Conservation (phyloP, 441 rosid genomes). For the Arabidopsis lyrata region DNA sequence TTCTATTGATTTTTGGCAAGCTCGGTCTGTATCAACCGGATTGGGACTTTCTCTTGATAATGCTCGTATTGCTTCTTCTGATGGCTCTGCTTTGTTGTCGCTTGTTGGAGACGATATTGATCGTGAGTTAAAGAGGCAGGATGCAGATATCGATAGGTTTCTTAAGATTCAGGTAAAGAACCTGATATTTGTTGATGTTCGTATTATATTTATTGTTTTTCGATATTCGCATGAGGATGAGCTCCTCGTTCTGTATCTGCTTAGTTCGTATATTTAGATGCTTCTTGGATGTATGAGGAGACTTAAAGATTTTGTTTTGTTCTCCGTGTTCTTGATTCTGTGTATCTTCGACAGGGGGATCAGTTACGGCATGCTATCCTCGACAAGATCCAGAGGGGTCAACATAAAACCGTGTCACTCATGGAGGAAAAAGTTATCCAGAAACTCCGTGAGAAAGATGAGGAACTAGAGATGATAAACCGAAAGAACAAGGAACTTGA, state of each 20-base stretch:
- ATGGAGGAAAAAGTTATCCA: slow-evolving; percentile 65
- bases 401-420: slow-evolving; percentile 64
- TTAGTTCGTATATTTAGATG: no score
- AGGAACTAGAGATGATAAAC: slow-evolving; percentile 71
- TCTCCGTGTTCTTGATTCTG: background rate
- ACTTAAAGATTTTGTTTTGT: background rate
- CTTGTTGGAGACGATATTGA: slow-evolving; percentile 74
- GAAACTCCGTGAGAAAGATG: slow-evolving; percentile 79
- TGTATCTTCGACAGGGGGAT: slow-evolving; percentile 57
- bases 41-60: slow-evolving; percentile 86
- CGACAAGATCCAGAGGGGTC: slow-evolving; percentile 71
- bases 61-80: slow-evolving; percentile 61
- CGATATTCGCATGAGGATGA: background rate
- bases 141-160: slow-evolving; percentile 75
- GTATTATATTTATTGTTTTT: no score
- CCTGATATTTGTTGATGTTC: background rate
- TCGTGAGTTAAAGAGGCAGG: slow-evolving; percentile 69
- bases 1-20: slow-evolving; percentile 75
- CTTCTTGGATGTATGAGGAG: no score
- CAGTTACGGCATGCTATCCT: slow-evolving; percentile 62
- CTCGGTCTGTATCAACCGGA: slow-evolving; percentile 83
- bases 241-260: background rate
- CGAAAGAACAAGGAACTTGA: slow-evolving; percentile 85
- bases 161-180: slow-evolving; percentile 64
- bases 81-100: slow-evolving; percentile 71